Conservation (phyloP, 495 filamentous ascomycete species). For the Cryomyces minteri region DNA sequence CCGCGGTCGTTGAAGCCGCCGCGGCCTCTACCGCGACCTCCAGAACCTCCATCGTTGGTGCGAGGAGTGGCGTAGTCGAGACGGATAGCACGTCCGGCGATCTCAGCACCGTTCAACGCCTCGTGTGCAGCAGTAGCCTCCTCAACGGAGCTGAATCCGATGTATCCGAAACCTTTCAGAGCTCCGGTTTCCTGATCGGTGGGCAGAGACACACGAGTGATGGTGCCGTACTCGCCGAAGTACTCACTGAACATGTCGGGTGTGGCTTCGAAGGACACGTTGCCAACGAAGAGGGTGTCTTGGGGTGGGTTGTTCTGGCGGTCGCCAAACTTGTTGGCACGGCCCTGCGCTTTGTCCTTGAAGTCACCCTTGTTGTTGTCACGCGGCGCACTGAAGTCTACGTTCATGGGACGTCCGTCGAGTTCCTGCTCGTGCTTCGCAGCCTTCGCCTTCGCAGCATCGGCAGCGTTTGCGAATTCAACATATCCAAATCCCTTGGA, state of each 20-base stretch:
- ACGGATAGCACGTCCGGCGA: constrained; percentile 65
- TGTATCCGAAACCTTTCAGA: constrained; percentile 90
- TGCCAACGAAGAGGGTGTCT: constrained; percentile 87
- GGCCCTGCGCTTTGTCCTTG: constrained; percentile 23
- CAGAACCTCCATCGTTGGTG: constrained; percentile 36
- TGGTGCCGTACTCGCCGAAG: constrained; percentile 51
- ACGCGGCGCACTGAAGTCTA: constrained; percentile 72
- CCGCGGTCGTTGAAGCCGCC: constrained; percentile 35
- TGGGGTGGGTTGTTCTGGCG: constrained; percentile 41
- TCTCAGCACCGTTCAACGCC: constrained; percentile 42
- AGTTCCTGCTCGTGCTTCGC: constrained; percentile 65
- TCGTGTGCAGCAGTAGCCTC: constrained; percentile 66
- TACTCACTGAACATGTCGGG: constrained; percentile 56
- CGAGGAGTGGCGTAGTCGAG: constrained; percentile 79
- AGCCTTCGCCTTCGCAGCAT: constrained; percentile 58
- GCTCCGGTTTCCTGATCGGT: constrained; percentile 75
- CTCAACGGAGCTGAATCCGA: constrained; percentile 66
- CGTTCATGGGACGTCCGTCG: constrained; percentile 71
- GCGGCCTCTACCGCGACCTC: constrained; percentile 28
- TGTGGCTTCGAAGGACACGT: constrained; percentile 69
- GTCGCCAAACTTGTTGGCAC: constrained; percentile 66
- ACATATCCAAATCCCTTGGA: constrained; percentile 96
- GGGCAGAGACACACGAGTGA: constrained; percentile 71
- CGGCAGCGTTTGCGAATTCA: constrained; percentile 55
- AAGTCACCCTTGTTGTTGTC: constrained; percentile 29